Evolutionary conservation across 495 filamentous ascomycete genomes (phyloP).

Genomic region (Talaromyces wortmannii): DNA sequence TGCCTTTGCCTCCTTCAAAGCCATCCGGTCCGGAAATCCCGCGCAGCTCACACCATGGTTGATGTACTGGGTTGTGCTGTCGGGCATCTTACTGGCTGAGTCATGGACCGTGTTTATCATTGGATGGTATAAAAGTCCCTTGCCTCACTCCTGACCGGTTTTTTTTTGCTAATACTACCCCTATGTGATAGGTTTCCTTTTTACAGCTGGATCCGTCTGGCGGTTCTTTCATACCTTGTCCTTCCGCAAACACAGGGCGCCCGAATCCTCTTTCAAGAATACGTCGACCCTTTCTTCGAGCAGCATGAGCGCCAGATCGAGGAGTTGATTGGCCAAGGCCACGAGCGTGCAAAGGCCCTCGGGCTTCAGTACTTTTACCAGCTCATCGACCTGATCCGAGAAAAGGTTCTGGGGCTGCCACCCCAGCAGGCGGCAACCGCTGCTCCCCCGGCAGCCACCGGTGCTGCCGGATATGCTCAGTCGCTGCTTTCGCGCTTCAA

Average conservation of each 20-base stretch:
- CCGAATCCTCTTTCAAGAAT: slow-evolving; percentile 70
- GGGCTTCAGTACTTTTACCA: slow-evolving; percentile 78
- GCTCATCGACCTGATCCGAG: slow-evolving; percentile 66
- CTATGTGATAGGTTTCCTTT: slow-evolving; percentile 66
- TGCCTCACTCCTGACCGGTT: neutral
- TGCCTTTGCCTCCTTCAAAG: slow-evolving; percentile 96
- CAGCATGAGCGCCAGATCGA: slow-evolving; percentile 90
- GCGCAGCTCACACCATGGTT: slow-evolving; percentile 95
- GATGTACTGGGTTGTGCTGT: slow-evolving; percentile 97
- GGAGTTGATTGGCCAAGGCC: slow-evolving; percentile 71
- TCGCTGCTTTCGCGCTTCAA: slow-evolving; percentile 77
- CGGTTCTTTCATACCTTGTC: slow-evolving; percentile 89
- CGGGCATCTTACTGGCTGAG: slow-evolving; percentile 74
- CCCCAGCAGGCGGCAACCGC: slow-evolving; percentile 36
- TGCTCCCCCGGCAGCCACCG: slow-evolving; percentile 42
- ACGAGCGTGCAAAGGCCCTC: slow-evolving; percentile 71
- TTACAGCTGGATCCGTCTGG: slow-evolving; percentile 85
- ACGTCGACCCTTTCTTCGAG: slow-evolving; percentile 82
- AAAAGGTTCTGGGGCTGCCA: slow-evolving; percentile 63
- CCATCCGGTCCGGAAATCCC: slow-evolving; percentile 86
- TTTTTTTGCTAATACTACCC: neutral
- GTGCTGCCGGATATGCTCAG: slow-evolving; percentile 62
- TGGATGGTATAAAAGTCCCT: slow-evolving; percentile 52
- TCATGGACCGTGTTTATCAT: slow-evolving; percentile 83
- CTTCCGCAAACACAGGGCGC: slow-evolving; percentile 95